Evolutionary conservation across 1,284 basidiomycete species (phyloP).

Genomic region (Schizophyllum commune): DNA sequence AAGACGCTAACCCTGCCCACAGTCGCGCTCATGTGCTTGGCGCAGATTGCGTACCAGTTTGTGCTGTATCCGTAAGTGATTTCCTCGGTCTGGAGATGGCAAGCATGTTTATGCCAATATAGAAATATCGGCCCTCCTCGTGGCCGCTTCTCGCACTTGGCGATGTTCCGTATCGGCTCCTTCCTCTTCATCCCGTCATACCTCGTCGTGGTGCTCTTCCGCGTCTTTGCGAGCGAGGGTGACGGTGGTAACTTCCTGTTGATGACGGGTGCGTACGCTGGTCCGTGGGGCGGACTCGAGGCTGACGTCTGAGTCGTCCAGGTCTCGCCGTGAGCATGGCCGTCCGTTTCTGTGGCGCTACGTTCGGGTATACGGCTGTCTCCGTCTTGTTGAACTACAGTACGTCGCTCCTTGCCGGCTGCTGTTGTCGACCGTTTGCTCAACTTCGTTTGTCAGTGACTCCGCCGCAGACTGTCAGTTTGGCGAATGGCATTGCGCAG

Average conservation of each 20-base stretch:
- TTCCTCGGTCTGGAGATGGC: not conserved
- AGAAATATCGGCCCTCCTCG: conserved; percentile 59
- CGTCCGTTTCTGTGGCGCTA: conserved; percentile 66
- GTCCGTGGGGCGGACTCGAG: conserved; percentile 7
- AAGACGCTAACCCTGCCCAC: conserved; percentile 6
- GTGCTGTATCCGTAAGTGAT: conserved; percentile 74
- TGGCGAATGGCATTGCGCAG: conserved; percentile 76
- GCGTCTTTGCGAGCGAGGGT: conserved; percentile 48
- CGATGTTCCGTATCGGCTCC: conserved; percentile 79
- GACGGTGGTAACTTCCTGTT: conserved; percentile 60
- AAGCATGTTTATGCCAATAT: conserved; percentile 4
- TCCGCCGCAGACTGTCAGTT: conserved; percentile 66
- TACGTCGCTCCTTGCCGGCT: conserved; percentile 24
- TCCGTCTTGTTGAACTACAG: conserved; percentile 78
- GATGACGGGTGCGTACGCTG: conserved; percentile 51
- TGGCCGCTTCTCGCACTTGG: conserved; percentile 75
- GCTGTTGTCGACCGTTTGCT: not conserved
- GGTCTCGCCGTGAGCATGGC: conserved; percentile 67
- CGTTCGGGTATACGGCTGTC: conserved; percentile 73
- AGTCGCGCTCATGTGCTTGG: conserved; percentile 78
- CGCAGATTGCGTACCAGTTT: conserved; percentile 77
- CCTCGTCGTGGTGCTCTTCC: conserved; percentile 63
- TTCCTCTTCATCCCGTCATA: conserved; percentile 74
- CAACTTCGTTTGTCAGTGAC: conserved; percentile 49
- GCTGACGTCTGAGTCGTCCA: conserved; percentile 19